A percentile compares a stretch with the other conserved stretches of the same genome.
Evolutionary conservation across 257 asterid species (phyloP).

Genomic region (Asclepias syriaca): DNA sequence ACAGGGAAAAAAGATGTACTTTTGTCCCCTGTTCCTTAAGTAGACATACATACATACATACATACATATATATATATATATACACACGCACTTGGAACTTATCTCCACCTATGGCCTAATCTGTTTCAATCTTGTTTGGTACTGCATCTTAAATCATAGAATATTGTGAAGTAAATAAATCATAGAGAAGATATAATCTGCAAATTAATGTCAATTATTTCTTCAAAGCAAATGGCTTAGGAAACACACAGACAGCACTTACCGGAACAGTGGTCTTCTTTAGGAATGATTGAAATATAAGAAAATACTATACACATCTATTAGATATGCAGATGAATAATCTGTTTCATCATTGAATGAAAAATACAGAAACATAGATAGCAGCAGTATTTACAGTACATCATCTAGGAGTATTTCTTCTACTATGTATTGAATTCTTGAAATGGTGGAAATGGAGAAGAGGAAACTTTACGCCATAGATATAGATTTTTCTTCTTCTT

Average conservation of each 20-base stretch:
- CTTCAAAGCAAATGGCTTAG: neutral
- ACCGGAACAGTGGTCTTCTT: neutral
- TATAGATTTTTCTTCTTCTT: no score
- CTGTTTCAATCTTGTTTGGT: neutral
- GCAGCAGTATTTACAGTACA: neutral
- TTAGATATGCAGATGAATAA: neutral
- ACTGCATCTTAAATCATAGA: no score
- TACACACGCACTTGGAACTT: neutral
- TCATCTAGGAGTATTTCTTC: neutral
- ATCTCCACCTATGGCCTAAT: neutral
- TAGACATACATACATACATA: neutral
- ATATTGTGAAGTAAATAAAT: neutral
- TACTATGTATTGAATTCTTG: neutral
- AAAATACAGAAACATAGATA: neutral
- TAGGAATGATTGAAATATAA: neutral
- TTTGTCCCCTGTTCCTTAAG: neutral
- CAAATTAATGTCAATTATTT: neutral
- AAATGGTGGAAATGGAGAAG: neutral
- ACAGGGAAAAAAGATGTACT: neutral
- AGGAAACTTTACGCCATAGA: neutral
- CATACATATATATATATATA: no score
- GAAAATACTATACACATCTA: neutral
- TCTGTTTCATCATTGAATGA: neutral
- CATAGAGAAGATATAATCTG: neutral
- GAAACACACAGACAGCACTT: neutral